Evolutionary conservation across 768 basidiomycete species (phyloP), one percentile per base, ranked within the genome.

Genomic region (Termitomyces sp.): DNA sequence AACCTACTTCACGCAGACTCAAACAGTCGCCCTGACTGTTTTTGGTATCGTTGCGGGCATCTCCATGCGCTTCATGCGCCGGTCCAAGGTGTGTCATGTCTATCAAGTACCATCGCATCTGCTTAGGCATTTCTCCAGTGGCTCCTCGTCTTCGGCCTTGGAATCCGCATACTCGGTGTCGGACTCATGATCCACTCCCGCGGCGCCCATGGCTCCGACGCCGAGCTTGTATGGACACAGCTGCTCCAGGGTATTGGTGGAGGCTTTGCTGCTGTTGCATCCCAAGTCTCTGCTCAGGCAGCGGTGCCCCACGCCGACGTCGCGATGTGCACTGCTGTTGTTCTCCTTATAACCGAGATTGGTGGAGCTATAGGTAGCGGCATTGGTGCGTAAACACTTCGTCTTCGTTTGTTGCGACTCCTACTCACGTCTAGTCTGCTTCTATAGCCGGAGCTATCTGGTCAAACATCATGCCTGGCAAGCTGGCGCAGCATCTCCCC

Each of bases 231-330:
- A 4, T 75, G 80, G 70, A 82, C 80, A 22, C 89, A 92, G 62
- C 69, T 90, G 51, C 74, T 92, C 16, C 88, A 90, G 70, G 89
- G 88, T 48, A 71, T 85, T 9, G 89, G 89, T 18, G 89, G 89
- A 14, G 89, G 88, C 16, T 76, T 90, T 56, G 86, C 87, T 3
- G 79, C 80, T 8, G 72, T 83, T 43, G 66, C 81, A 5, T 68
- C 76, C 1, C 83, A 83, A 65, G 83, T 86, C 38, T 81, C 78
- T 32, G 81, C 86, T 3, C 87, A 89, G 65, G 87, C 85, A 3
- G 73, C 80, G 11, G 88, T 88, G 3, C 74, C 81, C 0, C 87
- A 88, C 63, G 67, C 67, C 11, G 87, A 88, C 57, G 82, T 88
- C 6, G 87, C 84, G 0, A 83, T 83, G 63, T 82, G 82, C 44